Conservation (phyloP, 1,284 basidiomycete species). For the Athelia sp. region DNA sequence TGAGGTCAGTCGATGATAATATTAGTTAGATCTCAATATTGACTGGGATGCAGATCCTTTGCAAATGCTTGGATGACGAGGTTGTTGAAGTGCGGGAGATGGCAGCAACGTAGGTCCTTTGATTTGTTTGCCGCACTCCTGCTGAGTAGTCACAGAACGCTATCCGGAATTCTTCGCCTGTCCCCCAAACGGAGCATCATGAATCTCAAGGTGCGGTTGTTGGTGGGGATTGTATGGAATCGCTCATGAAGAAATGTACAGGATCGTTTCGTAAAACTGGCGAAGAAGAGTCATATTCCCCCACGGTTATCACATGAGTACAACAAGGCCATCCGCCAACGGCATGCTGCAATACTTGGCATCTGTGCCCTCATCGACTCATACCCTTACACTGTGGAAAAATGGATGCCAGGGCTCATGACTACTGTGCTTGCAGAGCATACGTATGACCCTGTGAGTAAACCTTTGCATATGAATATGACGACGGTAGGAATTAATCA, state of each 20-base stretch:
- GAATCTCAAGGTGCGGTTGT: constrained; percentile 50
- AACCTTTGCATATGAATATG: constrained; percentile 9
- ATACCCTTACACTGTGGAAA: constrained; percentile 82
- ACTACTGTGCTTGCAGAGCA: constrained; percentile 73
- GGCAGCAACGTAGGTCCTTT: constrained; percentile 57
- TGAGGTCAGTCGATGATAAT: constrained; percentile 38
- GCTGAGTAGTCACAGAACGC: constrained; percentile 40
- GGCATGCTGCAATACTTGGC: constrained; percentile 77
- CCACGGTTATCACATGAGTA: constrained; percentile 53
- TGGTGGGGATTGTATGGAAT: neutral
- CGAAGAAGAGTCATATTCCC: constrained; percentile 55
- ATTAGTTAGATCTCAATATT: too few relatives aligned
- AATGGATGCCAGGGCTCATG: constrained; percentile 77
- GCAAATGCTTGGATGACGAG: constrained; percentile 68
- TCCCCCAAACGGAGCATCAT: constrained; percentile 74
- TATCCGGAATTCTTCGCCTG: constrained; percentile 77
- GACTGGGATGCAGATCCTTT: constrained; percentile 42
- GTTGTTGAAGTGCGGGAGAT: constrained; percentile 73
- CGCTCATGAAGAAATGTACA: constrained; percentile 18
- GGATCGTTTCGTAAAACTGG: constrained; percentile 67
- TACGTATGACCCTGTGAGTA: constrained; percentile 69
- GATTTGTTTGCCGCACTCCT: neutral
- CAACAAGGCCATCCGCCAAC: constrained; percentile 58
- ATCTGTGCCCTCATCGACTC: constrained; percentile 77
- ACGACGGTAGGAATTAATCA: constrained; percentile 4